Evolutionary conservation across 148 eudicot genomes (phyloP).

Genomic region (Nepenthes mirabilis): DNA sequence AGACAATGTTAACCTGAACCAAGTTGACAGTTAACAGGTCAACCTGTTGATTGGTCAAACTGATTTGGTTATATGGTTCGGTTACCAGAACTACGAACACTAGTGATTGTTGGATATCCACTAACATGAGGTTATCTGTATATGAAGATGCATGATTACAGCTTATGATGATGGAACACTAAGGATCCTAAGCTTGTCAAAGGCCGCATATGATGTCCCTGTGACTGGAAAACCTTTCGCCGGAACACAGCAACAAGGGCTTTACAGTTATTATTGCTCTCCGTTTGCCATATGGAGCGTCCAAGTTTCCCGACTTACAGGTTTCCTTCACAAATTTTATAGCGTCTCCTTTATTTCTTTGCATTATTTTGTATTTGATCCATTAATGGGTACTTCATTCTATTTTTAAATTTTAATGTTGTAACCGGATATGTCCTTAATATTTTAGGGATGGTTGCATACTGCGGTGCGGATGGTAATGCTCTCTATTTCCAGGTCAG

Average conservation of each 20-base stretch:
- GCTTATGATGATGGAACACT: slow-evolving; percentile 66
- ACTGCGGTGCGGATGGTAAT: slow-evolving; percentile 75
- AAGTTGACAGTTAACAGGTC: too few species aligned
- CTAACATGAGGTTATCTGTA: slow-evolving; percentile 9
- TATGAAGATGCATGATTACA: slow-evolving; percentile 54
- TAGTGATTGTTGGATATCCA: neutral
- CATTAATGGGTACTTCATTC: neutral
- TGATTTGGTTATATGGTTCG: too few species aligned
- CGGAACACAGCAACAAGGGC: slow-evolving; percentile 52
- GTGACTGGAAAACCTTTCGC: slow-evolving; percentile 55
- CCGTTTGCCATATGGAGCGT: slow-evolving; percentile 67
- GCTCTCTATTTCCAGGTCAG: slow-evolving; percentile 66
- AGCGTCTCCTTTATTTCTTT: neutral
- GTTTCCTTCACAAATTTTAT: slow-evolving; percentile 14
- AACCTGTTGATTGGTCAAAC: too few species aligned
- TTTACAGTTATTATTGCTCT: slow-evolving; percentile 49
- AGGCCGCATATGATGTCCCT: slow-evolving; percentile 54
- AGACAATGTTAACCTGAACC: too few species aligned
- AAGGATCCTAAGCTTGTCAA: slow-evolving; percentile 49
- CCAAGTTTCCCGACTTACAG: slow-evolving; percentile 70
- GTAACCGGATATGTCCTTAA: neutral
- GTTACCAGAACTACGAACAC: too few species aligned
- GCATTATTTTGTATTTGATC: neutral
- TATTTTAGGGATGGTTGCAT: slow-evolving; percentile 70
- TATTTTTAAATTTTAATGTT: neutral